Conservation (phyloP, 148 eudicot genomes). For the Fallopia convolvulus region DNA sequence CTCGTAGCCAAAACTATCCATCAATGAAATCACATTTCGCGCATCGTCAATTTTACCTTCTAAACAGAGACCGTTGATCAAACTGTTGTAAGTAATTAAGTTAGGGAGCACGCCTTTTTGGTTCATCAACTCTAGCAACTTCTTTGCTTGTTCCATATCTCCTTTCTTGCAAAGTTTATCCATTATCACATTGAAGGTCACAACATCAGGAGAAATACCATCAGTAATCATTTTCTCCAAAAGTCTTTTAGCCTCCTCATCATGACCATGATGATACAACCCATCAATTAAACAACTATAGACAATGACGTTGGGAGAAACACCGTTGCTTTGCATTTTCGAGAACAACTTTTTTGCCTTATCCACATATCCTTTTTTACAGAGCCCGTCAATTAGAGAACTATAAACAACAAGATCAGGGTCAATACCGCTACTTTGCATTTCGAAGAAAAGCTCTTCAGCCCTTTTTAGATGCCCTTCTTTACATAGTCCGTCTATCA, state of each 20-base stretch:
- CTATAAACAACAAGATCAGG: too few relatives aligned
- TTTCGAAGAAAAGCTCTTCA: too few relatives aligned
- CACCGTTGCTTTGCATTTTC: too few relatives aligned
- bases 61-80: too few relatives aligned
- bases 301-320: not conserved
- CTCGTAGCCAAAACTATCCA: too few relatives aligned
- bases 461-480: too few relatives aligned
- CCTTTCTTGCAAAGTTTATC: constrained; percentile 19
- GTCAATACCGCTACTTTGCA: too few relatives aligned
- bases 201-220: constrained; percentile 8
- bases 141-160: constrained; percentile 8
- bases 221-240: not conserved
- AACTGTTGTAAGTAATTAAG: not conserved
- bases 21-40: not conserved
- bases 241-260: constrained; percentile 12
- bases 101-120: not conserved
- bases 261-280: not conserved
- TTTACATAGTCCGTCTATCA: too few relatives aligned
- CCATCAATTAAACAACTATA: too few relatives aligned
- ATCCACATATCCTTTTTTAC: too few relatives aligned
- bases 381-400: too few relatives aligned
- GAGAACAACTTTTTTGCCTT: too few relatives aligned
- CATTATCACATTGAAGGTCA: not conserved
- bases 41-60: not conserved
- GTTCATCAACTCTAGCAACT: constrained; percentile 7